A percentile compares a stretch with the other conserved stretches of the same genome.
phyloP scores from a whole-genome alignment of 75 land plant genomes.

The Pinus taeda region DNA sequence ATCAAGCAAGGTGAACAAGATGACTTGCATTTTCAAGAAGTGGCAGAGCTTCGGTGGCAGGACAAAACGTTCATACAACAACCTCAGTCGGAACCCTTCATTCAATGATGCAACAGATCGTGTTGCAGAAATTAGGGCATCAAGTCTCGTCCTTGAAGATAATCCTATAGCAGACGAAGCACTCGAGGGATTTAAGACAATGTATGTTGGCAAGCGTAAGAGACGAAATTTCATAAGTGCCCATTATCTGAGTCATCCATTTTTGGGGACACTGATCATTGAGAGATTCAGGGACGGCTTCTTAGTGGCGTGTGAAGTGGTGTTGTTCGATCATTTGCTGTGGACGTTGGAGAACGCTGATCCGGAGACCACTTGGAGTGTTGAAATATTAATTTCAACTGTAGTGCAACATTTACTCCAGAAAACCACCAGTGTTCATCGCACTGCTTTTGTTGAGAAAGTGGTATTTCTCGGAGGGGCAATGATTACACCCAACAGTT shows the following conservation, averaged over 20 bases:
- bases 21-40: conserved; percentile 24
- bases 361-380: conserved; percentile 4
- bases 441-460: too few species aligned
- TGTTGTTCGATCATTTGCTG: conserved; percentile 74
- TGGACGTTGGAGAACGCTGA: conserved; percentile 73
- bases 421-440: too few species aligned
- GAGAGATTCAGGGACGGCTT: background rate
- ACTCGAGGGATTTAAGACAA: background rate
- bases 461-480: too few species aligned
- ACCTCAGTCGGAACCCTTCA: conserved; percentile 18
- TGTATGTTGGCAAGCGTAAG: conserved; percentile 36
- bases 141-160: conserved; percentile 2
- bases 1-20: conserved; percentile 18
- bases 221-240: conserved; percentile 37
- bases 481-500: too few species aligned
- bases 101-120: too few species aligned
- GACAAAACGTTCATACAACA: conserved; percentile 26
- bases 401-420: too few species aligned
- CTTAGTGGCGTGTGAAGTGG: conserved; percentile 60
- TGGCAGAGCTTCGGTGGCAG: conserved; percentile 35
- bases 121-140: conserved; percentile 15
- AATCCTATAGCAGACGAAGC: background rate
- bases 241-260: conserved; percentile 41
- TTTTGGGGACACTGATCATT: conserved; percentile 27
- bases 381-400: too few species aligned